phyloP scores from a whole-genome alignment of 805 yeast species.

The Yarrowia divulgata region DNA sequence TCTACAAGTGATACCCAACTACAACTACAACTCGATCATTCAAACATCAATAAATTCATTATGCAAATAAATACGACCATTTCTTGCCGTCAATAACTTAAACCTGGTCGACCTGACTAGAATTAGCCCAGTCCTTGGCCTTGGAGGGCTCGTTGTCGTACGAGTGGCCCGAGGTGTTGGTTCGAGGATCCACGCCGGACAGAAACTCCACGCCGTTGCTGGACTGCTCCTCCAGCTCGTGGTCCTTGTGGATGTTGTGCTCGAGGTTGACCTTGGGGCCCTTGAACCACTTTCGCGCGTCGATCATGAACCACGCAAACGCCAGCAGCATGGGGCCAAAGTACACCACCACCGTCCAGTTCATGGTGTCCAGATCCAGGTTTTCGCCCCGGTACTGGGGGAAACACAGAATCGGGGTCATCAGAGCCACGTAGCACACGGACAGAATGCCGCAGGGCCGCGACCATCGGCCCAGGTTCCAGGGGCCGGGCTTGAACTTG shows the following conservation, averaged over 20 bases:
- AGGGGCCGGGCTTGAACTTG: slow-evolving; percentile 68
- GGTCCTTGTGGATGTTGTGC: slow-evolving; percentile 45
- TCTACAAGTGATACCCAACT: not conserved
- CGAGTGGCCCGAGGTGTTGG: not conserved
- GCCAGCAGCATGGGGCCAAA: slow-evolving; percentile 65
- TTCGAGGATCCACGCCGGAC: slow-evolving; percentile 27
- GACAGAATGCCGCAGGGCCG: slow-evolving; percentile 59
- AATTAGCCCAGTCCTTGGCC: slow-evolving; percentile 31
- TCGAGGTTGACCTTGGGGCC: slow-evolving; percentile 67
- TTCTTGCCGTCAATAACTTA: not conserved
- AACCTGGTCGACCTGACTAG: not conserved
- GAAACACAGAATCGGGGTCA: slow-evolving; percentile 69
- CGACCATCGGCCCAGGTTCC: slow-evolving; percentile 65
- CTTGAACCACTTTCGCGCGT: slow-evolving; percentile 65
- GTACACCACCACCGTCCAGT: slow-evolving; percentile 69
- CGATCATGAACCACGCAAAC: slow-evolving; percentile 58
- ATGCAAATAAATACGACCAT: slow-evolving; percentile 28
- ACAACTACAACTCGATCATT: not conserved
- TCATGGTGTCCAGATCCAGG: slow-evolving; percentile 56
- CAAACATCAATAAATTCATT: not conserved
- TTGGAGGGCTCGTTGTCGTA: not conserved
- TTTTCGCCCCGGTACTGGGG: slow-evolving; percentile 57
- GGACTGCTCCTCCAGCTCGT: slow-evolving; percentile 38
- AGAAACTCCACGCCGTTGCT: slow-evolving; percentile 29
- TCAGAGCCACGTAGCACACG: slow-evolving; percentile 58